Percentiles rank a stretch among this genome's conserved stretches.
These are phyloP conservation scores for Ustilago xerochloae DNA, from an alignment of 1,284 basidiomycete species.

Conservation along the genomic window DNA sequence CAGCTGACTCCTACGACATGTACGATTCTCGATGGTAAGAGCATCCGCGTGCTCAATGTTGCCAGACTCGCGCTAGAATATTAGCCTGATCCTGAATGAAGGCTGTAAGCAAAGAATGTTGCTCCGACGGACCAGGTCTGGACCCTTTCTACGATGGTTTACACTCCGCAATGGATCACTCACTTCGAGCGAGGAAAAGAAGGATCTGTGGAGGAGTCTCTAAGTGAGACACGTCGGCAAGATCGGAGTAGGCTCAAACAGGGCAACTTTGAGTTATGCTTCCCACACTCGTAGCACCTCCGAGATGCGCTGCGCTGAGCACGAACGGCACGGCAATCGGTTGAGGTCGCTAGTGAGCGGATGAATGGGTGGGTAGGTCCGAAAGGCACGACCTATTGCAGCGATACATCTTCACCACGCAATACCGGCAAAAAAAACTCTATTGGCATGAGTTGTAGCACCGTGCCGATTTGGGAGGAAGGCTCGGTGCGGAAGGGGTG, in stretches of 20 bases:
- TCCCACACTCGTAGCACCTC: neutral
- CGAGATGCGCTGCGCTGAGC: neutral
- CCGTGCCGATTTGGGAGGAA: neutral
- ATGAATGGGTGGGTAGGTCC: neutral
- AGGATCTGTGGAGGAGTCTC: neutral
- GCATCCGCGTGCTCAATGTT: neutral
- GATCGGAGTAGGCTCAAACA: constrained; percentile 8
- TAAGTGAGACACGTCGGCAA: constrained; percentile 2
- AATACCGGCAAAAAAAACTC: neutral
- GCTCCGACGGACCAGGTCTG: neutral
- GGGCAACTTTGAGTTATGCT: neutral
- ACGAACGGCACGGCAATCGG: neutral
- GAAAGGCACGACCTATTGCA: neutral
- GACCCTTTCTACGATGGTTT: neutral
- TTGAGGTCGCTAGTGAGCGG: too few relatives aligned
- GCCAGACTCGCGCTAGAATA: too few relatives aligned
- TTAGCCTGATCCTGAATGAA: too few relatives aligned
- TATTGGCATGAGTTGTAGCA: neutral
- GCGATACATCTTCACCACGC: neutral
- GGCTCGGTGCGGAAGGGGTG: too few relatives aligned
- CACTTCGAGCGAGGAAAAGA: too few relatives aligned
- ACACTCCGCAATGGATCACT: neutral
- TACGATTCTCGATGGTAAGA: too few relatives aligned
- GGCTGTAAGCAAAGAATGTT: too few relatives aligned
- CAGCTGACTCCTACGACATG: too few relatives aligned